Base-by-base conservation (phyloP, 148 eudicot genomes). In the Vaccinium darrowii region DNA sequence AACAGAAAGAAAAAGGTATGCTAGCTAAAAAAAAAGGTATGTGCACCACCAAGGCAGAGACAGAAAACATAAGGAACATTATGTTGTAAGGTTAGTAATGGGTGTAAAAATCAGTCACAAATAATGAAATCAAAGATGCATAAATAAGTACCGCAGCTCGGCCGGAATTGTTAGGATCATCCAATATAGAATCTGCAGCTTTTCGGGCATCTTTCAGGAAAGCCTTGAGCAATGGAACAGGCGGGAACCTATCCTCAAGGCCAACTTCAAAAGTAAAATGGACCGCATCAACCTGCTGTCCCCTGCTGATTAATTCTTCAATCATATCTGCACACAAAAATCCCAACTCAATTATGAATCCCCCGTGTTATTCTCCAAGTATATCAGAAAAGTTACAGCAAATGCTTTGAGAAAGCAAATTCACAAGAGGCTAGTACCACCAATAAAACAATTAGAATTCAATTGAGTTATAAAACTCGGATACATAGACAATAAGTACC, bases 211-310 rank as follows among this genome's bases (percentile, higher is more conserved):
- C 96, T 81, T 91, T 93, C 16, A 95, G 94, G 88, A 95, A 95
- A 78, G 98, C 92, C 89, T 92, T 94, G 52, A 95, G 86, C 87
- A 95, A 86, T 1, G 96, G 95, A 14, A 94, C 95, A 85, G 98
- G 96, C 78, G 98, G 98, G 84, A 92, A 95, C 91, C 81, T 91
- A 84, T 90, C 91, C 27, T 89, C 92, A 84, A 95, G 98, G 80
- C 98, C 98, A 86, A 94, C 98, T 91, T 93, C 98, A 83, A 89
- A 90, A 54, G 94, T 92, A 81, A 95, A 94, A 89, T 95, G 98
- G 84, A 95, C 96, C 74, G 98, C 98, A 90, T 95, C 98, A 88
- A 95, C 98, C 88, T 94, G 98, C 81, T 95, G 98, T 81, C 98
- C 98, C 90, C 92, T 90, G 88, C 96, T 92, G 63, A 95, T 95